A percentile compares a stretch with the other conserved stretches of the same genome.
Evolutionary conservation across 1,139 yeast genomes (phyloP).

Genomic region (Magnusiomyces suaveolens): DNA sequence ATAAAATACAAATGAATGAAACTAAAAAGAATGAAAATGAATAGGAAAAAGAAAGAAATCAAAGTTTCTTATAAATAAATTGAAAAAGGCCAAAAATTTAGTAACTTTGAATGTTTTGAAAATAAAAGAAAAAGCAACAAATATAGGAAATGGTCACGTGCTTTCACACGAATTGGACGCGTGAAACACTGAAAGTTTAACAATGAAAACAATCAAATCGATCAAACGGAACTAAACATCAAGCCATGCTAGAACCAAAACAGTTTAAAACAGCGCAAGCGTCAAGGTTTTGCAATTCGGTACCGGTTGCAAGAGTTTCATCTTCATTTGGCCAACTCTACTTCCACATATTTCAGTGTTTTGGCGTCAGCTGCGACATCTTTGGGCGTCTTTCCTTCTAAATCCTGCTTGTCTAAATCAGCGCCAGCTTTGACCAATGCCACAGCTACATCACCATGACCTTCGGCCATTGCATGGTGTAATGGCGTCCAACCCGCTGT

Average conservation of each 20-base stretch:
- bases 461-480: slow-evolving; percentile 89
- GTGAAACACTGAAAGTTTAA: no score
- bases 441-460: slow-evolving; percentile 70
- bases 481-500: slow-evolving; percentile 84
- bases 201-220: no score
- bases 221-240: no score
- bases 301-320: no score
- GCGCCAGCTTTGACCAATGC: slow-evolving; percentile 59
- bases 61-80: not conserved
- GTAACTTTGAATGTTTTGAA: no score
- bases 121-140: not conserved
- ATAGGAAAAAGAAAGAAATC: not conserved
- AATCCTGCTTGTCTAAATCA: slow-evolving; percentile 40
- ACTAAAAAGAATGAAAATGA: not conserved
- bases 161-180: not conserved
- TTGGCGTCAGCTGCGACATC: slow-evolving; percentile 56
- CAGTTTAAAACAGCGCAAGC: no score
- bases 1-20: not conserved
- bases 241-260: no score
- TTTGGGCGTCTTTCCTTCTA: slow-evolving; percentile 48
- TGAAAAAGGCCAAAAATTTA: not conserved
- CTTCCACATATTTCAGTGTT: slow-evolving; percentile 6
- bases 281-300: no score
- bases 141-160: not conserved
- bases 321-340: not conserved